Conservation (phyloP, 257 asterid species). For the Solanum lycopersicoides region DNA sequence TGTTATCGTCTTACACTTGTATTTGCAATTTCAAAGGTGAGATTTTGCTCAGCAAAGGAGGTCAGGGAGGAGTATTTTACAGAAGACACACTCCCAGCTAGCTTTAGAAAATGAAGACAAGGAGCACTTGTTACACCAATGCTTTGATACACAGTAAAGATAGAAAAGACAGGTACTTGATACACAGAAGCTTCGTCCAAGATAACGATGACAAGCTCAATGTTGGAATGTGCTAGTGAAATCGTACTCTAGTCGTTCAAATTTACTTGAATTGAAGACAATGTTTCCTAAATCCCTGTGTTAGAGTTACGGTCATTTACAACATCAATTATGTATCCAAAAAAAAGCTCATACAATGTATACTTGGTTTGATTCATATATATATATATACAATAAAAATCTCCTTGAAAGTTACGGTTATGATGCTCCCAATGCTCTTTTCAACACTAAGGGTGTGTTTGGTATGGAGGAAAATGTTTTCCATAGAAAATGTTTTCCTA, state of each 20-base stretch:
- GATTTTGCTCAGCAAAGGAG: constrained; percentile 54
- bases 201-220: background rate
- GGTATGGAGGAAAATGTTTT: too few relatives aligned
- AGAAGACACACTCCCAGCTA: constrained; percentile 46
- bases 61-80: constrained; percentile 55
- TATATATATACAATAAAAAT: background rate
- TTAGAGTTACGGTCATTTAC: background rate
- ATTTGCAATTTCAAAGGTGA: constrained; percentile 37
- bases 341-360: background rate
- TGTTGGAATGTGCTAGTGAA: background rate
- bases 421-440: background rate
- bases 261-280: background rate
- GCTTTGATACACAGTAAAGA: background rate
- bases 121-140: background rate
- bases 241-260: background rate
- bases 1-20: background rate
- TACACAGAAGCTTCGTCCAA: background rate
- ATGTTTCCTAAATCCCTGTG: background rate
- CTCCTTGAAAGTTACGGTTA: background rate
- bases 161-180: background rate
- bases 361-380: background rate
- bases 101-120: constrained; percentile 27
- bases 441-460: too few relatives aligned
- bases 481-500: too few relatives aligned
- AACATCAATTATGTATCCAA: background rate